Evolutionary conservation across 2,329 filamentous ascomycete species (phyloP), one percentile per base, ranked within the genome.

Genomic region (Botrytis sinoallii): DNA sequence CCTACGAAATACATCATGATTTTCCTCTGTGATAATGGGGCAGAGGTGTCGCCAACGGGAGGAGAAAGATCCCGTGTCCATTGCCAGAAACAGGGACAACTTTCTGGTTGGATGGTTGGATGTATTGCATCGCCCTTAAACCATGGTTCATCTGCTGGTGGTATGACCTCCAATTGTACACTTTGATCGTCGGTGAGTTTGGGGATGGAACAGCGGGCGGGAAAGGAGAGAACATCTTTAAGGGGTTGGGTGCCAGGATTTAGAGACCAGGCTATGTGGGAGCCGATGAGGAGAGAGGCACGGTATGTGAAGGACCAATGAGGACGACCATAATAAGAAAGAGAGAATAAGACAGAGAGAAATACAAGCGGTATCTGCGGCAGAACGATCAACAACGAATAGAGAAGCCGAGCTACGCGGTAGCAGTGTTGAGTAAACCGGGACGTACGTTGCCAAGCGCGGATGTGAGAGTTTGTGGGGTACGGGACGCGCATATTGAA

Each of bases 211-310:
- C 48, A 55, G 65, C 46, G 65, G 65, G 64, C 64, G 64, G 29
- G 29, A 16, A 66, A 18, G 32, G 64, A 66, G 64, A 48, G 18
- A 20, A 66, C 64, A 29, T 66, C 64, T 14, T 66, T 16, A 22
- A 25, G 32, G 29, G 65, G 65, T 32, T 57, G 65, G 35, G 65
- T 68, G 6, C 65, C 46, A n/a, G 35, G 65, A n/a, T 68, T n/a
- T 8, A 57, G 10, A 40, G 46, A 40, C 48, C 48, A 68, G 48
- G 4, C n/a, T 29, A 42, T 29, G n/a, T 68, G 12, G 35, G 65
- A 29, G 18, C 35, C 35, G 4, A 57, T 29, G 35, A 55, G 35
- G n/a, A 67, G n/a, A 16, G 9, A 4, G 7, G 35, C 18, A 9
- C 25, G 65, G 35, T 68, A 68, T 22, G 6, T 22, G 18, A 68